A percentile compares a stretch with the other conserved stretches of the same genome.
phyloP scores from a whole-genome alignment of 345 rosid genomes.

The Eucalyptus brandiana region DNA sequence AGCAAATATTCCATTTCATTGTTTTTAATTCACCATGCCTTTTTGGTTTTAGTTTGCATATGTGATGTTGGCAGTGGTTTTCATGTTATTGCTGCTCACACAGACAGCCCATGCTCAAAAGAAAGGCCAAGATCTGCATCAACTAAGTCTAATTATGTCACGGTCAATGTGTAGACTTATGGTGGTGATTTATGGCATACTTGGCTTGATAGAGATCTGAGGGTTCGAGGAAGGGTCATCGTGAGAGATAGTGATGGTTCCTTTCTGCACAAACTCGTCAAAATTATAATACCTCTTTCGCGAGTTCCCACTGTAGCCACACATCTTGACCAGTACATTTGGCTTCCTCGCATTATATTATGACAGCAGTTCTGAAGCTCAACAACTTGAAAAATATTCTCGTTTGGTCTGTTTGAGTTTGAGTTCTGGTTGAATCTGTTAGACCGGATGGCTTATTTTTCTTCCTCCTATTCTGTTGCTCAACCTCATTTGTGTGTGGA shows the following conservation, averaged over 20 bases:
- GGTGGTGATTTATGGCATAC: conserved; percentile 95
- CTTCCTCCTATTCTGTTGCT: background rate
- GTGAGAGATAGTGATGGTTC: conserved; percentile 55
- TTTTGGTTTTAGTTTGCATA: conserved; percentile 27
- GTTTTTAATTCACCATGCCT: accelerated
- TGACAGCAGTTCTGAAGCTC: background rate
- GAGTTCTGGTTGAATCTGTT: background rate
- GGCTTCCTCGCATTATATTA: background rate
- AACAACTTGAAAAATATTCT: background rate
- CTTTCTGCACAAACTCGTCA: conserved; percentile 34
- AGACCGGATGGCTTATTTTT: accelerated
- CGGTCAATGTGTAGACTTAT: conserved; percentile 84
- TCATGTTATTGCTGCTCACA: conserved; percentile 86
- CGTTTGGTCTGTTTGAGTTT: background rate
- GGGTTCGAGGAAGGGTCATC: conserved; percentile 81
- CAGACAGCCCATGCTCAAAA: conserved; percentile 84
- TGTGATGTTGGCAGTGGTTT: conserved; percentile 65
- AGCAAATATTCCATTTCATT: background rate
- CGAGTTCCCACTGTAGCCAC: conserved; percentile 77
- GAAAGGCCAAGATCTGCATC: conserved; percentile 80
- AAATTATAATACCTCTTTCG: conserved; percentile 24
- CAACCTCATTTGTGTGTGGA: background rate
- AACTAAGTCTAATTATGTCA: conserved; percentile 58
- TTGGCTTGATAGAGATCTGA: conserved; percentile 88
- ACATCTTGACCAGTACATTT: conserved; percentile 62